Evolutionary conservation across 495 filamentous ascomycete genomes (phyloP).

Genomic region (Annulohypoxylon stygium): DNA sequence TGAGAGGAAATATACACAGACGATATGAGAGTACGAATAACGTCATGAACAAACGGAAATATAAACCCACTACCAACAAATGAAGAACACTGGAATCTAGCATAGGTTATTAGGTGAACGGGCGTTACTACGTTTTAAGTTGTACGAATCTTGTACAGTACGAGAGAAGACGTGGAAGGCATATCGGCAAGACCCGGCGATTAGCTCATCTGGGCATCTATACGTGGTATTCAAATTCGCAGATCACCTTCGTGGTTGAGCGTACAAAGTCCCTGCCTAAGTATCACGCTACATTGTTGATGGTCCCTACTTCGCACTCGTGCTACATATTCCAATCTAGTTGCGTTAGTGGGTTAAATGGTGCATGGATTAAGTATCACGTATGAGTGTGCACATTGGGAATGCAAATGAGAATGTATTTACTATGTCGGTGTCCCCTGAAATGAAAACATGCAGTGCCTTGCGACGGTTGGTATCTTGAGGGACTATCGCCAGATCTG

Average conservation of each 20-base stretch:
- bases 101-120: not conserved
- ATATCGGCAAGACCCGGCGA: constrained; percentile 4
- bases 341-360: not conserved
- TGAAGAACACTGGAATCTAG: not conserved
- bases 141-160: constrained; percentile 19
- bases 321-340: constrained; percentile 3
- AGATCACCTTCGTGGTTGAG: constrained; percentile 12
- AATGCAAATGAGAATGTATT: constrained; percentile 21
- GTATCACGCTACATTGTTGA: constrained; percentile 21
- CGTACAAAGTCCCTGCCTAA: constrained; percentile 15
- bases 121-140: constrained; percentile 7
- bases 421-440: not conserved
- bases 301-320: not conserved
- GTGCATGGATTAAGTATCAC: constrained; percentile 19
- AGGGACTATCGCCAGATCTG: constrained; percentile 13
- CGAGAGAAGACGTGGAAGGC: no score
- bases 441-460: constrained; percentile 18
- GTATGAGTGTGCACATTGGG: constrained; percentile 1
- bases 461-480: not conserved
- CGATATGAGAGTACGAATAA: constrained; percentile 7
- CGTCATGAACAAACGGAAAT: not conserved
- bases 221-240: not conserved
- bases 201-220: not conserved
- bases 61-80: not conserved
- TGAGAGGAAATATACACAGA: not conserved